phyloP scores from a whole-genome alignment of 495 filamentous ascomycete species.

The Daldinia loculata region DNA sequence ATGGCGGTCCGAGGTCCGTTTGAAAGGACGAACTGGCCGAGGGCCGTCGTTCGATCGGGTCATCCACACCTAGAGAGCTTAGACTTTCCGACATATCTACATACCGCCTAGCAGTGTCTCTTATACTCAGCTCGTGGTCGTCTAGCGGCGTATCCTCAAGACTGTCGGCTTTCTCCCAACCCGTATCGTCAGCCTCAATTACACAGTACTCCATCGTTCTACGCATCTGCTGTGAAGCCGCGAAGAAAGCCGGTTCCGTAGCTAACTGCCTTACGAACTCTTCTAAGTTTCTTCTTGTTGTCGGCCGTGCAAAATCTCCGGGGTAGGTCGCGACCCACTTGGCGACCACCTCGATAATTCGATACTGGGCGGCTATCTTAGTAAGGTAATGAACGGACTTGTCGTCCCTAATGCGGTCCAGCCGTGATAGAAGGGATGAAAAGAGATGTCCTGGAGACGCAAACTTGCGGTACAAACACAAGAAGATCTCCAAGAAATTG shows the following conservation, averaged over 20 bases:
- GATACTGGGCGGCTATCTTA: slow-evolving; percentile 79
- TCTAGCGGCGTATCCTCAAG: slow-evolving; percentile 43
- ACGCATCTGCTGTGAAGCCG: slow-evolving; percentile 83
- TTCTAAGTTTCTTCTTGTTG: slow-evolving; percentile 72
- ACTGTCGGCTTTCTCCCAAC: slow-evolving; percentile 77
- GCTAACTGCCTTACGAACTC: slow-evolving; percentile 76
- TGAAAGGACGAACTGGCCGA: slow-evolving; percentile 56
- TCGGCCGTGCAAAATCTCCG: slow-evolving; percentile 87
- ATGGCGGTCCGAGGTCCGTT: slow-evolving; percentile 23
- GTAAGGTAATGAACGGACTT: slow-evolving; percentile 68
- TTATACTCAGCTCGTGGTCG: slow-evolving; percentile 26
- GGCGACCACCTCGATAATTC: slow-evolving; percentile 82
- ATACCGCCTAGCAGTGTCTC: slow-evolving; percentile 37
- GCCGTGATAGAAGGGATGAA: slow-evolving; percentile 73
- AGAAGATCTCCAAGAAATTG: slow-evolving; percentile 85
- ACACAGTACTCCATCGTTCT: slow-evolving; percentile 68
- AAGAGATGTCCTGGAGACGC: slow-evolving; percentile 81
- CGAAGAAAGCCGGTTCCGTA: slow-evolving; percentile 76
- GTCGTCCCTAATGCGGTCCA: slow-evolving; percentile 72
- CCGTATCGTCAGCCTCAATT: slow-evolving; percentile 81
- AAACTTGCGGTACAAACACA: slow-evolving; percentile 96
- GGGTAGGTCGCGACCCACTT: slow-evolving; percentile 93
- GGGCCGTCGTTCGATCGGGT: slow-evolving; percentile 52
- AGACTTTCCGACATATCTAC: slow-evolving; percentile 53
- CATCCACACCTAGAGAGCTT: slow-evolving; percentile 56